Conservation (phyloP, 768 basidiomycete genomes). For the Rickenella mellea region DNA sequence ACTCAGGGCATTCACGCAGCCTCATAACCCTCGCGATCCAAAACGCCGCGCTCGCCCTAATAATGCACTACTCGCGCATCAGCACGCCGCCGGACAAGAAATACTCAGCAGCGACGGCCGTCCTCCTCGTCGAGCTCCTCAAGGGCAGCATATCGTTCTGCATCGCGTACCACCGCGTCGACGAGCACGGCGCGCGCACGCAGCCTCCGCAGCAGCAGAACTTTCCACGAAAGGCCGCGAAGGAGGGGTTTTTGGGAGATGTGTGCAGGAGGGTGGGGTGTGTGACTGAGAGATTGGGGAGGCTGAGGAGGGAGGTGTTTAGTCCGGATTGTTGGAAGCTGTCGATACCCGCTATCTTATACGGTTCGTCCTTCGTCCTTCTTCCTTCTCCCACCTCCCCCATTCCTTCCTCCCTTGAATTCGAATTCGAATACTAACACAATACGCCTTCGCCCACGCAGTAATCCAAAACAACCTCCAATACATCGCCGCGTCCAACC, state of each 20-base stretch:
- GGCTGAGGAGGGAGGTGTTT: conserved; percentile 65
- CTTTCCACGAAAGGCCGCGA: too few species aligned
- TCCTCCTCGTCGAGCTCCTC: conserved; percentile 87
- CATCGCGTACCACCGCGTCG: conserved; percentile 61
- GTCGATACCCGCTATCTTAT: conserved; percentile 91
- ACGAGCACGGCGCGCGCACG: conserved; percentile 22
- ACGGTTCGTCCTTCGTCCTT: conserved; percentile 27
- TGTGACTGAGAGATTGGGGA: conserved; percentile 1
- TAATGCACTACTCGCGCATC: conserved; percentile 98
- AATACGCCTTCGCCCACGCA: neutral
- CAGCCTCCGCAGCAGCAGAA: too few species aligned
- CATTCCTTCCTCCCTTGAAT: neutral
- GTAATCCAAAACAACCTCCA: conserved; percentile 94
- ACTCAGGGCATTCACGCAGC: conserved; percentile 25
- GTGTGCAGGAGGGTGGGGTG: neutral
- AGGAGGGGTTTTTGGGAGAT: neutral
- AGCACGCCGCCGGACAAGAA: conserved; percentile 66
- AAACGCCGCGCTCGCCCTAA: conserved; percentile 90
- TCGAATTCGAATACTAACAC: neutral
- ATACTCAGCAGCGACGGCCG: conserved; percentile 92
- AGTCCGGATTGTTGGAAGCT: conserved; percentile 95
- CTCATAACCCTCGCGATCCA: conserved; percentile 86
- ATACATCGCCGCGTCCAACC: conserved; percentile 91
- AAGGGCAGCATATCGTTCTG: conserved; percentile 89
- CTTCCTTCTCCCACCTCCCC: too few species aligned